phyloP scores from a whole-genome alignment of 1,284 basidiomycete genomes.

The Ceratobasidium sp. region DNA sequence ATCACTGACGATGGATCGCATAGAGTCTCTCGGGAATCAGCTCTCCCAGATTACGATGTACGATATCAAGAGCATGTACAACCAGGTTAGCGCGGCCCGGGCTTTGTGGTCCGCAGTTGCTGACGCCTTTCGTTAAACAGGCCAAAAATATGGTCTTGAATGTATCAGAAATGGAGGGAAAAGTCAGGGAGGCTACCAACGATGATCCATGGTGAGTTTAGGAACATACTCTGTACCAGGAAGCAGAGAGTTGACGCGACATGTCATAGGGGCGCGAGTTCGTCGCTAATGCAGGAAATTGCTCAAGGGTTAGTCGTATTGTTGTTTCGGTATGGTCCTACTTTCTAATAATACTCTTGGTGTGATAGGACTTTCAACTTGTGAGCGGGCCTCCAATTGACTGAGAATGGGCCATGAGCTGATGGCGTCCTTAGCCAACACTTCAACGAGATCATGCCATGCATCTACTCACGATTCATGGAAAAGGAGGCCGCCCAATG shows the following conservation, averaged over 20 bases:
- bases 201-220: slow-evolving; percentile 92
- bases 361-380: slow-evolving; percentile 88
- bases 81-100: slow-evolving; percentile 70
- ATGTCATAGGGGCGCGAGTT: slow-evolving; percentile 89
- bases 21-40: slow-evolving; percentile 76
- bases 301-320: slow-evolving; percentile 82
- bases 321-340: neutral
- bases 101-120: neutral
- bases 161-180: slow-evolving; percentile 96
- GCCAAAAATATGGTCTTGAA: slow-evolving; percentile 94
- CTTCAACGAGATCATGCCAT: slow-evolving; percentile 99
- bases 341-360: slow-evolving; percentile 12
- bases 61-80: slow-evolving; percentile 94
- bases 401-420: neutral
- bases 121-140: slow-evolving; percentile 58
- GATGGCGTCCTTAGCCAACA: slow-evolving; percentile 76
- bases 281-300: slow-evolving; percentile 98
- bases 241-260: slow-evolving; percentile 21
- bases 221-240: neutral
- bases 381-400: slow-evolving; percentile 64
- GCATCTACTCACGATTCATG: slow-evolving; percentile 95
- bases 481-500: slow-evolving; percentile 98
- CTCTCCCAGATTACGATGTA: slow-evolving; percentile 87
- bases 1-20: slow-evolving; percentile 53
- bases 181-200: slow-evolving; percentile 97